Percentiles rank a stretch among this genome's conserved stretches.
These are phyloP conservation scores for Aegilops speltoides DNA, from an alignment of 176 grass and related monocot genomes.

Conservation along the genomic window DNA sequence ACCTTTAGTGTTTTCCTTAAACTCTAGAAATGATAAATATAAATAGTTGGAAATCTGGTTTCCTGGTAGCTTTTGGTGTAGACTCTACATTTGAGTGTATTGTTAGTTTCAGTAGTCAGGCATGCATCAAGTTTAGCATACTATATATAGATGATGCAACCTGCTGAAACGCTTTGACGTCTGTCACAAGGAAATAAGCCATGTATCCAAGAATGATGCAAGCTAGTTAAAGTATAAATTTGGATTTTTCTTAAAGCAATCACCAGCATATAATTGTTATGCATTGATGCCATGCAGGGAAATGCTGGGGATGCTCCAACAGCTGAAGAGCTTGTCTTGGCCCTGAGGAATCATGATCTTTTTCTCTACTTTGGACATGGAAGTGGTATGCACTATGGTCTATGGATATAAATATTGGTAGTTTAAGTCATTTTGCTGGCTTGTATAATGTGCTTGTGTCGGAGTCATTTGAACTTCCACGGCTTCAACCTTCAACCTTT, in stretches of 20 bases:
- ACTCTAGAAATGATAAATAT: constrained; percentile 7
- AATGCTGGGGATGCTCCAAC: constrained; percentile 49
- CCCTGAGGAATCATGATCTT: constrained; percentile 73
- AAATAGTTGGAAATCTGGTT: constrained; percentile 5
- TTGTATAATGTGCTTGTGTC: background rate
- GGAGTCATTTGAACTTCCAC: background rate
- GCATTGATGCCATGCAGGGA: constrained; percentile 54
- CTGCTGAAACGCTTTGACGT: background rate
- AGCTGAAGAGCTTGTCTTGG: constrained; percentile 59
- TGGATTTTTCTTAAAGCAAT: background rate
- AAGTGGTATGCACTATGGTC: constrained; percentile 58
- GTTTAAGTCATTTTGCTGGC: background rate
- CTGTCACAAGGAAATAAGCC: background rate
- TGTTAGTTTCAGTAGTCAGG: background rate
- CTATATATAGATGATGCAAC: background rate
- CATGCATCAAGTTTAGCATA: background rate
- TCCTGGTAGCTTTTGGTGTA: background rate
- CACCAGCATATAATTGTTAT: constrained; percentile 2
- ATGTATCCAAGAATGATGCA: background rate
- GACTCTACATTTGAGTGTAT: background rate
- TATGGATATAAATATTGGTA: background rate
- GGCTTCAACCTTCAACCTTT: background rate
- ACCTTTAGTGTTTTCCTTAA: background rate
- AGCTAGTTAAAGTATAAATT: background rate
- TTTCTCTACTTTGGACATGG: constrained; percentile 96